A percentile compares a stretch with the other conserved stretches of the same genome.
Conservation (phyloP, 2,329 filamentous ascomycete species). For the Periconia sp. region DNA sequence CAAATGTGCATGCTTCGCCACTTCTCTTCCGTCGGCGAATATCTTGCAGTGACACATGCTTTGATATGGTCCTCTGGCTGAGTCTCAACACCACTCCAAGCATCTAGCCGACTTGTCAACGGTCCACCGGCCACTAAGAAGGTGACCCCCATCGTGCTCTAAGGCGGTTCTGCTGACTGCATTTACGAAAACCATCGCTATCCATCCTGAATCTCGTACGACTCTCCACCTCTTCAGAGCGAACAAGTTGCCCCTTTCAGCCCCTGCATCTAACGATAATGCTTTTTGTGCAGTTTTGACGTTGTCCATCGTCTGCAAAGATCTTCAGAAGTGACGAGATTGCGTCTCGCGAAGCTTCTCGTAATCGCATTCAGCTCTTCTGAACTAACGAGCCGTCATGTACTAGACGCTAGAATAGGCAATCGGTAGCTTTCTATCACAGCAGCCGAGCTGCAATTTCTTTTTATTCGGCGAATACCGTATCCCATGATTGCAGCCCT, state of each 20-base stretch:
- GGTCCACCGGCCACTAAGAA: conserved; percentile 1
- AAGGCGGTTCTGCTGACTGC: conserved; percentile 7
- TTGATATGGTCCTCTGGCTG: conserved; percentile 5
- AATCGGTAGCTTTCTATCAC: conserved; percentile 15
- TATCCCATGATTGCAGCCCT: conserved; percentile 2
- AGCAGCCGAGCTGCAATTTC: not conserved
- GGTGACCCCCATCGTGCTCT: not conserved
- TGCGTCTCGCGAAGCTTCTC: conserved; percentile 10
- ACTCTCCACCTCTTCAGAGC: conserved; percentile 10
- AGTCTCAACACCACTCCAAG: conserved; percentile 13
- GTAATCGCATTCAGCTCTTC: conserved; percentile 13
- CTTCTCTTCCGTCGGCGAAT: conserved; percentile 3
- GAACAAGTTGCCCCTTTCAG: conserved; percentile 13
- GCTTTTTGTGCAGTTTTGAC: conserved; percentile 6
- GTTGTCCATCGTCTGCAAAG: not conserved
- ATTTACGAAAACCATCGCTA: conserved; percentile 12
- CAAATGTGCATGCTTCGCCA: not conserved
- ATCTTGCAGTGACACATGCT: not conserved
- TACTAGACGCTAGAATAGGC: conserved; percentile 12
- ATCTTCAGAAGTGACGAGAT: not conserved
- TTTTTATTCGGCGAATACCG: not conserved
- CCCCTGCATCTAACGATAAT: not conserved
- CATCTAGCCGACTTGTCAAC: conserved; percentile 1
- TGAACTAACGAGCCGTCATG: conserved; percentile 5
- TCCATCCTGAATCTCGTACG: conserved; percentile 10